Evolutionary conservation across 768 basidiomycete genomes (phyloP).

Genomic region (Nevesoporus exiguus): DNA sequence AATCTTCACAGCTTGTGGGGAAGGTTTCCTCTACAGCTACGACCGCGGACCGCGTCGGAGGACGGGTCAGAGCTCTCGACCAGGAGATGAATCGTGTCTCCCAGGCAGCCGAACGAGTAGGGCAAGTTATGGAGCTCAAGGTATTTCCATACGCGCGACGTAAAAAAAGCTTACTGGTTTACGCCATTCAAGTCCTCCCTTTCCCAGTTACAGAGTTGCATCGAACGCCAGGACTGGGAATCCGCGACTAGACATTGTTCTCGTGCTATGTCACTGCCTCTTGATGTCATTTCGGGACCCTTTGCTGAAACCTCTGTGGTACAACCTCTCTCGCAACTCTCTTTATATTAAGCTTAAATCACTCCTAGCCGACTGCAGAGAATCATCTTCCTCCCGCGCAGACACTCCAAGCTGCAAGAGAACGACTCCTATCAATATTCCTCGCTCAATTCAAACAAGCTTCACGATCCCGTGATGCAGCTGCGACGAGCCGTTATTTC

Average conservation of each 20-base stretch:
- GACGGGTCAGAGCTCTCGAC: slow-evolving; percentile 83
- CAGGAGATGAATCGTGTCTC: slow-evolving; percentile 90
- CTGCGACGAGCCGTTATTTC: slow-evolving; percentile 90
- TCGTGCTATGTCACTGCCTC: slow-evolving; percentile 82
- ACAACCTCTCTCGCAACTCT: slow-evolving; percentile 25
- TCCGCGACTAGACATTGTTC: slow-evolving; percentile 88
- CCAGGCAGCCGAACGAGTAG: slow-evolving; percentile 88
- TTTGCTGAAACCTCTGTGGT: slow-evolving; percentile 91
- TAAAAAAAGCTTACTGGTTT: slow-evolving; percentile 24
- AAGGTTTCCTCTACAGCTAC: slow-evolving; percentile 71
- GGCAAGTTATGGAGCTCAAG: slow-evolving; percentile 94
- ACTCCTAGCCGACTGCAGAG: slow-evolving; percentile 79
- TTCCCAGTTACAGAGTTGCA: slow-evolving; percentile 50
- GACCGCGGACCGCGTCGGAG: slow-evolving; percentile 88
- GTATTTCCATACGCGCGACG: slow-evolving; percentile 35
- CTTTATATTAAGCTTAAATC: background rate
- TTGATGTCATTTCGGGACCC: slow-evolving; percentile 70
- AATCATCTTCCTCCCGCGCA: slow-evolving; percentile 83
- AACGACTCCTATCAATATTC: slow-evolving; percentile 75
- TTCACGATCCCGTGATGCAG: slow-evolving; percentile 76
- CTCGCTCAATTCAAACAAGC: slow-evolving; percentile 78
- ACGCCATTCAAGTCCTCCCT: slow-evolving; percentile 57
- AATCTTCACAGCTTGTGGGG: slow-evolving; percentile 50
- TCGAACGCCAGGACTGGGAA: slow-evolving; percentile 91
- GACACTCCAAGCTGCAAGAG: slow-evolving; percentile 71